Base-by-base conservation (phyloP, 352 stramenopile genomes). In the Phytophthora brassicae region DNA sequence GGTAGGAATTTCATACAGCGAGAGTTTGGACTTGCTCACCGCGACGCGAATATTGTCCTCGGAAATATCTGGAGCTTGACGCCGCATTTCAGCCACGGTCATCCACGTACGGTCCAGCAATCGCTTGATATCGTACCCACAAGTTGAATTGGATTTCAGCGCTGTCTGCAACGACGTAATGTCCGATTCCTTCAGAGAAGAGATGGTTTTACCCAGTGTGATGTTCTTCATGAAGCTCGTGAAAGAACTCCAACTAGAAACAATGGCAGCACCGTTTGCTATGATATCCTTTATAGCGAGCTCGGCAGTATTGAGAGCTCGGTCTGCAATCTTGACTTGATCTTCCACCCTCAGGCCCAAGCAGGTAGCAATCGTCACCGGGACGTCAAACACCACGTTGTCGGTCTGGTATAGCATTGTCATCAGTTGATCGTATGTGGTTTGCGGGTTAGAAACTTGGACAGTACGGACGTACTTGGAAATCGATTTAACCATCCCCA, bases 1-100 rank as follows among this genome's bases (percentile, higher is more conserved):
- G 11, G 56, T 72, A 9, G 79, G 77, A 39, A 87, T 75, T 14
- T 87, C 77, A 19, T 81, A 71, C 7, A 85, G 56, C 19, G 78
- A 66, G 16, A 86, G 52, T 19, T 78, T 60, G 26, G 77, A 81
- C 44, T 68, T 51, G 20, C 67, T 71, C 51, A 70, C 64, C 4
- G 46, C 63, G 28, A 70, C 63, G 28, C 64, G 70, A 6, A 71
- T 74, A 19, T 66, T 48, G 31, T 72, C 61, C 31, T 74, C 69
- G 9, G 62, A 74, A 29, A 77, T 77, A 1, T n/a, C 48, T 9
- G 64, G 61, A 42, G 65, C 51, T 11, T 70, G 41, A 51, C 55
- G 63, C 47, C 60, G 64, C 20, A 73, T 20, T 62, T 70, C 67
- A 41, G 53, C 51, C 19, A 76, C 66, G 6, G 55, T 68, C 55